Base-by-base conservation (phyloP, 768 basidiomycete genomes). In the Lactarius indigo region DNA sequence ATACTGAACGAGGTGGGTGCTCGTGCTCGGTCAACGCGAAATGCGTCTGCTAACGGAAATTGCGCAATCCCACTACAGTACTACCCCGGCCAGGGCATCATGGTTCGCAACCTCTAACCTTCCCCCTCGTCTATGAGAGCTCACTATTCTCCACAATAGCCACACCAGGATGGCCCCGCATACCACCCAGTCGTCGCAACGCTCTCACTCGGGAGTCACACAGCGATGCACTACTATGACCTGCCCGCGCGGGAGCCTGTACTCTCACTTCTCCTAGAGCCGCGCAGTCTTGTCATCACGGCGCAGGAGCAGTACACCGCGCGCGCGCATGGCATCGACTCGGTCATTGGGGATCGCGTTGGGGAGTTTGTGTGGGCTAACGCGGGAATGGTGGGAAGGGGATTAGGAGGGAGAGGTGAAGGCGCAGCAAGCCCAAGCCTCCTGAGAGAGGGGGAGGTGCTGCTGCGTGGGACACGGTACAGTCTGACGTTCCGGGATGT, bases 141-240 rank as follows among this genome's bases (percentile, higher is more conserved):
- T 56, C 31, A 56, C 30, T 18, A 9, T 61, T 37, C n/a, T n/a
- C 42, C n/a, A 44, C 13, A 39, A 57, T 76, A 96, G 92, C 92
- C 94, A 1, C 96, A 97, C 72, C 88, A 96, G 79, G 95, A 98
- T 75, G 94, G 96, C 0, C 90, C 94, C 2, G 84, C 88, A 20
- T 98, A 96, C 77, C 79, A 87, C 72, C 92, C 95, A 0, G 86
- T 90, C 5, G 95, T 97, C 1, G 89, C 92, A 1, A 97, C 96
- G n/a, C 78, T 98, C 59, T 94, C 95, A 17, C 78, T 97, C 65
- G 88, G 89, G 50, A 91, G 92, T 1, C 92, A 95, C 75, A 80
- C 89, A 2, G 79, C 93, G 64, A 89, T 98, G 70, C 84, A 94
- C 76, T 91, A 96, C 74, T 92, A 92, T 73, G 82, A 81, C 61